Evolutionary conservation across 768 basidiomycete species (phyloP).

Genomic region (Boletus rufocinnamomeus): DNA sequence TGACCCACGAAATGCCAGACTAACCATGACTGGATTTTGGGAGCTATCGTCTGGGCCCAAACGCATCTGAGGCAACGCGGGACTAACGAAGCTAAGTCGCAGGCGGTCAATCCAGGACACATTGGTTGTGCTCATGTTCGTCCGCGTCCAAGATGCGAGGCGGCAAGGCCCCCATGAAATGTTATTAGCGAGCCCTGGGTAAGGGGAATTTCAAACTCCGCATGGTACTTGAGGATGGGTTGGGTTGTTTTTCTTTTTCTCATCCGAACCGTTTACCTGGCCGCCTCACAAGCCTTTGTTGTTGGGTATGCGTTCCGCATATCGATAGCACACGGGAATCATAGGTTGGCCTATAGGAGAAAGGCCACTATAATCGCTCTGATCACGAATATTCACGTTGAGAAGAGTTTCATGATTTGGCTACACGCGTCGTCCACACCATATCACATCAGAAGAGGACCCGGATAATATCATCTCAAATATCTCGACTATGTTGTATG

Average conservation of each 20-base stretch:
- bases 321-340: slow-evolving; percentile 46
- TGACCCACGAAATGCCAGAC: slow-evolving; percentile 15
- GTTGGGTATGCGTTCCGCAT: slow-evolving; percentile 63
- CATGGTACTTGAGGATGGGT: not conserved
- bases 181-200: not conserved
- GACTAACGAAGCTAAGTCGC: slow-evolving; percentile 21
- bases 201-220: slow-evolving; percentile 30
- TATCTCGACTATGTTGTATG: not conserved
- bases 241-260: slow-evolving; percentile 5
- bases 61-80: slow-evolving; percentile 61
- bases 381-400: slow-evolving; percentile 66
- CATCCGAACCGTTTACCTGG: slow-evolving; percentile 43
- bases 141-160: not conserved
- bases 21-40: slow-evolving; percentile 70
- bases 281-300: slow-evolving; percentile 47
- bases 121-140: slow-evolving; percentile 13
- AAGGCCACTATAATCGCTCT: slow-evolving; percentile 84
- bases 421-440: slow-evolving; percentile 48
- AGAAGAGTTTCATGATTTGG: slow-evolving; percentile 88
- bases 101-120: slow-evolving; percentile 29
- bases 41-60: slow-evolving; percentile 51
- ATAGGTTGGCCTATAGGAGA: slow-evolving; percentile 53
- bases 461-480: not conserved
- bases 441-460: not conserved
- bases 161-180: not conserved